Conservation (phyloP, 768 basidiomycete genomes). For the Kwoniella europaea region DNA sequence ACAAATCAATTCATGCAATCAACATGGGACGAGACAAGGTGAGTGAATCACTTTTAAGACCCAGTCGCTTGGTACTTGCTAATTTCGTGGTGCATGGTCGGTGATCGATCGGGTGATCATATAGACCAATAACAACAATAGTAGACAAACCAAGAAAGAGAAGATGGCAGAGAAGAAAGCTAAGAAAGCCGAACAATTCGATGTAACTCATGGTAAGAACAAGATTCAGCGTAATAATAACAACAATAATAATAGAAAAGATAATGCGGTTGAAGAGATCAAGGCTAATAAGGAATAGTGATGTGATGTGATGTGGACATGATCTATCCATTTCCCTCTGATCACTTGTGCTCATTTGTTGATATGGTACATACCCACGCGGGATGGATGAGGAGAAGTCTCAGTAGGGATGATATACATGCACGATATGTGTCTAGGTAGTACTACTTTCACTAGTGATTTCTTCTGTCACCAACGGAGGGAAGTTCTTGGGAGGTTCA, state of each 20-base stretch:
- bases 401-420: neutral
- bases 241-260: conserved; percentile 8
- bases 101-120: too few species aligned
- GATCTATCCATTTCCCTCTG: neutral
- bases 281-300: neutral
- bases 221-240: conserved; percentile 4
- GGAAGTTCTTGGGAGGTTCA: conserved; percentile 65
- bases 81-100: too few species aligned
- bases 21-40: too few species aligned
- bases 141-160: conserved; percentile 25
- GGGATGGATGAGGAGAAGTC: neutral
- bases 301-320: neutral
- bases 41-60: too few species aligned
- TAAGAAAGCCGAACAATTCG: conserved; percentile 24
- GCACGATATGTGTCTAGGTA: conserved; percentile 6
- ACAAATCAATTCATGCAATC: too few species aligned
- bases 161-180: conserved; percentile 34
- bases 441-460: conserved; percentile 20
- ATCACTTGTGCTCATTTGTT: neutral
- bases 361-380: neutral
- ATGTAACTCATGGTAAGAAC: conserved; percentile 15
- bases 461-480: conserved; percentile 51
- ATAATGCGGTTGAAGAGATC: neutral
- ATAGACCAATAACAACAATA: conserved; percentile 2
- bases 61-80: too few species aligned